Base-by-base conservation (phyloP, 768 basidiomycete species). In the Phanerochaete carnosa region DNA sequence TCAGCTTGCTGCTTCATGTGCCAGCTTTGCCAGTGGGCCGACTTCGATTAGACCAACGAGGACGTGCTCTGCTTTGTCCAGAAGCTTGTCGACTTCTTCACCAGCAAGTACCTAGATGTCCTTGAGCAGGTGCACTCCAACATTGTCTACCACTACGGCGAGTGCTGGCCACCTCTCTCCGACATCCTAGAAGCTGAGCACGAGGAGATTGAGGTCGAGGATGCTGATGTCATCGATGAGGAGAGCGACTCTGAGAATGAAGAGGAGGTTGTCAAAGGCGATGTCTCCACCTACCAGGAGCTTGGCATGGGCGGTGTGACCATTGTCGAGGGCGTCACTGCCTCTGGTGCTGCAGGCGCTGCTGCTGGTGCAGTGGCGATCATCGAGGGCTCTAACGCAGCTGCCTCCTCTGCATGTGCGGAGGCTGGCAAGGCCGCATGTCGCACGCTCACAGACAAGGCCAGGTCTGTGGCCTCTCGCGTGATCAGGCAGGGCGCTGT, bases 61-160 rank as follows among this genome's bases (percentile, higher is more conserved):
- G 33, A 65, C 25, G 47, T 59, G 13, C 35, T 66, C 47, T 53
- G 63, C 5, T 69, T 66, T 46, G 50, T 62, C 25, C 61, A 61
- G 4, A 47, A 57, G 15, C 60, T 67, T 58, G 39, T 69, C 59
- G 55, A 58, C 19, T 69, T 69, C 59, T 67, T 72, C 63, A 54
- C 64, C 11, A 47, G 52, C n/a, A 59, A 68, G 28, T 73, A 73
- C 58, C 65, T 73, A 53, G 54, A 64, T 23, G 66, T 71, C 54
- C 62, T 73, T 50, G 65, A 66, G 52, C 61, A 58, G 47, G 64
- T 64, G n/a, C 55, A 63, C 23, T 64, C 66, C 60, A 62, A 70
- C 64, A 43, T 64, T 45, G 62, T 70, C 57, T 72, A 69, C 32
- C 67, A 62, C 52, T 55, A 61, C 57, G 63, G 68, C 45, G 62